Conservation (phyloP, 495 filamentous ascomycete species). For the Parathielavia appendiculata region DNA sequence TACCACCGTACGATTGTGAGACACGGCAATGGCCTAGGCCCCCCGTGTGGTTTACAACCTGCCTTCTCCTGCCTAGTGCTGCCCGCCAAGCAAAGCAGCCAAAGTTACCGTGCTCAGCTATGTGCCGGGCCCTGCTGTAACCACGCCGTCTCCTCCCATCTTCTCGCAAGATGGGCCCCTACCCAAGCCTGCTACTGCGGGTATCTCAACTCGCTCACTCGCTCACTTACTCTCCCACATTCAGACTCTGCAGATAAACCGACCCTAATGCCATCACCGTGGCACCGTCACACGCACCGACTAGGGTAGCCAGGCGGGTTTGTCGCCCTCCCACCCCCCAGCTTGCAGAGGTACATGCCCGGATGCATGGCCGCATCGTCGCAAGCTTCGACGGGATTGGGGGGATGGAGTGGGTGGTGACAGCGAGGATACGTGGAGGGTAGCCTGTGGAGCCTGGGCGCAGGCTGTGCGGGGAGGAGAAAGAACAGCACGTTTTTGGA, state of each 20-base stretch:
- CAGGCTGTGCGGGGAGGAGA: not conserved
- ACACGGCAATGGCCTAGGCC: slow-evolving; percentile 1
- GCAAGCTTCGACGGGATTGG: too few species aligned
- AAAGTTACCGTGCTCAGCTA: not conserved
- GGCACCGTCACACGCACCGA: not conserved
- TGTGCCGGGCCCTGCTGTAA: slow-evolving; percentile 5
- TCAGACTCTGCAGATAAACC: slow-evolving; percentile 1
- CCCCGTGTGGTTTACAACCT: not conserved
- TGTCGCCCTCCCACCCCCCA: too few species aligned
- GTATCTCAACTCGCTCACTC: not conserved
- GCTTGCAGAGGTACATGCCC: not conserved
- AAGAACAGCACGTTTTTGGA: not conserved
- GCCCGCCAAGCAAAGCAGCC: not conserved
- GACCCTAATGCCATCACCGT: not conserved
- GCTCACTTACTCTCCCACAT: not conserved
- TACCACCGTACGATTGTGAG: slow-evolving; percentile 16
- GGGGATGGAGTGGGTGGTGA: too few species aligned
- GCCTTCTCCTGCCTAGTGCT: not conserved
- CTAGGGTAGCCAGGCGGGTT: too few species aligned
- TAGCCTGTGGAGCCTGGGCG: slow-evolving; percentile 1
- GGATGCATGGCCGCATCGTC: too few species aligned
- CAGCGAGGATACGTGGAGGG: not conserved
- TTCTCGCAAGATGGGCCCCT: not conserved
- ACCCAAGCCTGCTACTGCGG: not conserved
- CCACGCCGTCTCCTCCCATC: not conserved